A percentile compares a stretch with the other conserved stretches of the same genome.
phyloP scores from a whole-genome alignment of 2,329 filamentous ascomycete species.

The Amauroascus verrucosus region DNA sequence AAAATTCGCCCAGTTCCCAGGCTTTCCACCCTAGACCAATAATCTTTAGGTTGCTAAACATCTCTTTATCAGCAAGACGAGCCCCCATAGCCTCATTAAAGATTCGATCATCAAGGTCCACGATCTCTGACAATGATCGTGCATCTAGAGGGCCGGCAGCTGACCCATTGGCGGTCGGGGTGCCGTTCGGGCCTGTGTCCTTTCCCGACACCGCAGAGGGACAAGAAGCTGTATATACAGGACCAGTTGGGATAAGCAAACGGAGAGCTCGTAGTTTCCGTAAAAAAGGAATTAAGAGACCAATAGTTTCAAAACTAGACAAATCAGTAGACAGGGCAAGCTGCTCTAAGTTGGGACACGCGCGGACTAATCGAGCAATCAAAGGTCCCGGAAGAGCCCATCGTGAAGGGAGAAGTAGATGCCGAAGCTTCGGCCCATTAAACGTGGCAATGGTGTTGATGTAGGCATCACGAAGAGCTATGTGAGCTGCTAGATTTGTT shows the following conservation, averaged over 20 bases:
- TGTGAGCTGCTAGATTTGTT: slow-evolving; percentile 16
- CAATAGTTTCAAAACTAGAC: slow-evolving; percentile 31
- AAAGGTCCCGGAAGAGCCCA: slow-evolving; percentile 44
- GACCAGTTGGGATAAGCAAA: slow-evolving; percentile 29
- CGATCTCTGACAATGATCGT: slow-evolving; percentile 26
- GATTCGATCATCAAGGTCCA: slow-evolving; percentile 30
- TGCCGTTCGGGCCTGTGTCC: background rate
- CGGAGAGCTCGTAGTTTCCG: slow-evolving; percentile 33
- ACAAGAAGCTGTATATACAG: background rate
- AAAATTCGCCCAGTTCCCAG: slow-evolving; percentile 31
- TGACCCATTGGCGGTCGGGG: background rate
- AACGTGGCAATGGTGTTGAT: slow-evolving; percentile 42
- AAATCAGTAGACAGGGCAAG: slow-evolving; percentile 43
- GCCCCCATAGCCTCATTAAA: slow-evolving; percentile 26
- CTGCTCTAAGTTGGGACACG: slow-evolving; percentile 50
- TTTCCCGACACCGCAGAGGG: slow-evolving; percentile 9
- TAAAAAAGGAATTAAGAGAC: slow-evolving; percentile 33
- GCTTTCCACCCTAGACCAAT: slow-evolving; percentile 33
- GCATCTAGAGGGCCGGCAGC: slow-evolving; percentile 10
- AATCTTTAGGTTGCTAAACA: slow-evolving; percentile 27
- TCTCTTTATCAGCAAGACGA: slow-evolving; percentile 25
- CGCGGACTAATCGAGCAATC: slow-evolving; percentile 43
- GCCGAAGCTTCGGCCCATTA: slow-evolving; percentile 44
- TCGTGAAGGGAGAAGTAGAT: slow-evolving; percentile 47
- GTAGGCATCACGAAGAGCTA: slow-evolving; percentile 27